Base-by-base conservation (phyloP, 2,329 filamentous ascomycete species). In the Diaporthe helianthi region DNA sequence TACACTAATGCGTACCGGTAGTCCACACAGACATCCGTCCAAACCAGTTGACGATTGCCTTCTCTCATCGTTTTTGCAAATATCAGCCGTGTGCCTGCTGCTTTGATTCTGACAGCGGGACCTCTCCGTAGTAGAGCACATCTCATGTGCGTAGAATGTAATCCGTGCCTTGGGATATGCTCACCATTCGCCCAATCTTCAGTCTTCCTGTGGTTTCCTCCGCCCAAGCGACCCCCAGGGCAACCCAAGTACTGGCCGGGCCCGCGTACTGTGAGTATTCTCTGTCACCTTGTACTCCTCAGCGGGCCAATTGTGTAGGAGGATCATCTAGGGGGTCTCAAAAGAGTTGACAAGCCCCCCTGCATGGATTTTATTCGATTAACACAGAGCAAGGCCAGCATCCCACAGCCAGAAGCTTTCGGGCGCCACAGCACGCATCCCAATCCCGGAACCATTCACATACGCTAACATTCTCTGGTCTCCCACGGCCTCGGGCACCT, bases 381-480 rank as follows among this genome's bases (percentile, higher is more conserved):
- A 67, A 67, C 65, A 49, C 65, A 67, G 41, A 67, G 64, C 52
- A 67, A 58, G 58, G 46, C 46, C 65, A 67, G 64, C 49, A 68
- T 47, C 58, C 58, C 61, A 69, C 46, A 49, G 64, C 66, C 69
- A 65, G 33, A 67, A 36, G 63, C 68, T 69, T 61, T 61, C 52
- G 46, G 65, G 67, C 69, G 69, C 69, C 69, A 71, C 69, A 71
- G 69, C 49, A 71, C 66, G 54, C 54, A 67, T 67, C 22, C 60
- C 63, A 67, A 71, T 52, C 69, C 65, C 58, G 66, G 69, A 53
- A 36, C 65, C 58, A 53, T 47, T 63, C 53, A 38, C 36, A 24
- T 69, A 58, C 61, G 49, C 69, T 71, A 69, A 69, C 44, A 69
- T 71, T 46, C 69, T 52, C 69, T 68, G 69, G 69, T 22, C 68